A percentile compares a stretch with the other conserved stretches of the same genome.
These are phyloP conservation scores for Globisporangium apiculatum DNA, from an alignment of 352 stramenopile species.

Conservation along the genomic window DNA sequence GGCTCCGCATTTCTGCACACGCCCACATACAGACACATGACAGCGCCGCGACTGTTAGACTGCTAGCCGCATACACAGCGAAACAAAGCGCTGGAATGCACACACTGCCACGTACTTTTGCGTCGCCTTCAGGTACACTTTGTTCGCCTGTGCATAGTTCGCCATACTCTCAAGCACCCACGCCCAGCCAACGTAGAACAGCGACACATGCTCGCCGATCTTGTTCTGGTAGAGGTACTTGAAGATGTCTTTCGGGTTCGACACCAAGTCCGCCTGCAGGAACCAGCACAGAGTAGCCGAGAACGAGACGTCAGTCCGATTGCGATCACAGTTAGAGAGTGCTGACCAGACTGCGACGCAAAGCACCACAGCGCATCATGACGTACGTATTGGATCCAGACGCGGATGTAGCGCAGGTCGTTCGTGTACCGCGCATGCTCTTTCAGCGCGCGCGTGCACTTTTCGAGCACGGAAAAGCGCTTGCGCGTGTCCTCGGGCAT, in stretches of 20 bases:
- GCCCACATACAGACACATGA: no score
- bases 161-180: constrained; percentile 74
- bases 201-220: constrained; percentile 67
- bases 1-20: constrained; percentile 55
- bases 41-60: no score
- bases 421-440: constrained; percentile 55
- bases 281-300: not conserved
- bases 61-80: not conserved
- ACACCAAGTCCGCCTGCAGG: constrained; percentile 70
- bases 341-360: not conserved
- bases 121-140: constrained; percentile 81
- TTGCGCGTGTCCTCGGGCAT: constrained; percentile 81
- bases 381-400: constrained; percentile 88
- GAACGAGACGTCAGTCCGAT: no score
- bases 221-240: constrained; percentile 86
- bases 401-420: constrained; percentile 70
- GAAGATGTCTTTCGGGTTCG: constrained; percentile 86
- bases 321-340: no score
- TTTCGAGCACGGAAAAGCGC: constrained; percentile 67
- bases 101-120: constrained; percentile 56
- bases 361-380: not conserved
- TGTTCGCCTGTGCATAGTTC: constrained; percentile 80
- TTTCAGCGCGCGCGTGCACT: constrained; percentile 69
- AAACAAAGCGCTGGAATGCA: not conserved
- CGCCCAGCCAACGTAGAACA: constrained; percentile 86